phyloP scores from a whole-genome alignment of 2,329 filamentous ascomycete species.

The Coniosporium tulheliwenetii region DNA sequence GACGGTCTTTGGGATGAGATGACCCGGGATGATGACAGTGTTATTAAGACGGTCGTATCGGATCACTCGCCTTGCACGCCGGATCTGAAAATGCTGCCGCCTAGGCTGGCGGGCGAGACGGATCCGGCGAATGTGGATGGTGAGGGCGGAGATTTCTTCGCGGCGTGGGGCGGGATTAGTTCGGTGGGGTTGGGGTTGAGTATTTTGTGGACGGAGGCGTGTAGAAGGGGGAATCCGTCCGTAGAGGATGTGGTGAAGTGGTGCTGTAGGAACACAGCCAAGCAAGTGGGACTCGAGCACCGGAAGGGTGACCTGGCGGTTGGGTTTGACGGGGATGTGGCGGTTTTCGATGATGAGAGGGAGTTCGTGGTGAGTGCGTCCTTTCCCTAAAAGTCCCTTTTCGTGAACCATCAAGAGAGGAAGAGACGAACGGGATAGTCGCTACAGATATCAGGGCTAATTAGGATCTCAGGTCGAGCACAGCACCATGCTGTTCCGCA shows the following conservation, averaged over 20 bases:
- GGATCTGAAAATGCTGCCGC: constrained; percentile 74
- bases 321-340: constrained; percentile 81
- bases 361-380: constrained; percentile 50
- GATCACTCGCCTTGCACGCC: constrained; percentile 96
- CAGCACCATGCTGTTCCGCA: constrained; percentile 88
- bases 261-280: constrained; percentile 74
- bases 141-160: constrained; percentile 70
- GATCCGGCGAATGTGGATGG: constrained; percentile 15
- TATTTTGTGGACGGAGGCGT: constrained; percentile 70
- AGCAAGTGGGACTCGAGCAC: constrained; percentile 70
- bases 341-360: constrained; percentile 76
- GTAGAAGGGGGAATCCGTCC: constrained; percentile 39
- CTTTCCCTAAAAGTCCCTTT: neutral
- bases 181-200: constrained; percentile 85
- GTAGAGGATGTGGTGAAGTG: constrained; percentile 71
- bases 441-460: neutral
- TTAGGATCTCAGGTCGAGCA: constrained; percentile 20
- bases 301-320: constrained; percentile 63
- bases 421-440: too few species aligned
- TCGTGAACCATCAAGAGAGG: too few species aligned
- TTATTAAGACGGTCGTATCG: constrained; percentile 82
- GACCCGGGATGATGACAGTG: constrained; percentile 44
- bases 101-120: constrained; percentile 41
- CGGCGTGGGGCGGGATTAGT: constrained; percentile 91
- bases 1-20: constrained; percentile 81